Evolutionary conservation across 768 basidiomycete species (phyloP).

Genomic region (Agaricus subrufescens): DNA sequence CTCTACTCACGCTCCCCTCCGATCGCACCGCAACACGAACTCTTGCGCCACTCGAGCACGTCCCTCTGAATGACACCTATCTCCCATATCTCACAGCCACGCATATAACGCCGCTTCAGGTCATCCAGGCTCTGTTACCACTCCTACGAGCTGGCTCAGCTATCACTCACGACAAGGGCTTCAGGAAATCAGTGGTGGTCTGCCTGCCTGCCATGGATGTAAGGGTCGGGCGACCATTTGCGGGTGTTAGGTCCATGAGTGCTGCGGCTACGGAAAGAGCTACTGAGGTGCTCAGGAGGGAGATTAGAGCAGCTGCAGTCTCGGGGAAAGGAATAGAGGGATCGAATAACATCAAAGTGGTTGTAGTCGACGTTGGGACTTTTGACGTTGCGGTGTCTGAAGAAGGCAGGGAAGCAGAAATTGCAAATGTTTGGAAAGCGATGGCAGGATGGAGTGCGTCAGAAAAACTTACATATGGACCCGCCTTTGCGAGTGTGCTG

Average conservation of each 20-base stretch:
- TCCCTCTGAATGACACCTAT: constrained; percentile 59
- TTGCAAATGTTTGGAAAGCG: constrained; percentile 37
- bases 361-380: constrained; percentile 70
- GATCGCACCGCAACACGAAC: constrained; percentile 34
- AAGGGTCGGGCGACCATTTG: constrained; percentile 70
- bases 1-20: constrained; percentile 56
- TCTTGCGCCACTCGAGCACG: constrained; percentile 64
- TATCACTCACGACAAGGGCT: constrained; percentile 43
- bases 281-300: constrained; percentile 69
- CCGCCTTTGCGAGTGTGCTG: constrained; percentile 54
- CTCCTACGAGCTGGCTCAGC: constrained; percentile 60
- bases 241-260: constrained; percentile 67
- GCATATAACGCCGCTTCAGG: constrained; percentile 72
- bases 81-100: constrained; percentile 69
- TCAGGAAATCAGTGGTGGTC: constrained; percentile 58
- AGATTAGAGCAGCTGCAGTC: constrained; percentile 54
- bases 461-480: constrained; percentile 68
- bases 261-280: constrained; percentile 69
- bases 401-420: neutral
- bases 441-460: constrained; percentile 74
- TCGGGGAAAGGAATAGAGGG: constrained; percentile 46
- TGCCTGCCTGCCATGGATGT: constrained; percentile 73
- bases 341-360: constrained; percentile 64
- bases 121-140: constrained; percentile 73
- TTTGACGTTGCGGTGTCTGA: constrained; percentile 32